A percentile compares a stretch with the other conserved stretches of the same genome.
Evolutionary conservation across 169 alveolate genomes (phyloP).

Genomic region (Eimeria praecox): DNA sequence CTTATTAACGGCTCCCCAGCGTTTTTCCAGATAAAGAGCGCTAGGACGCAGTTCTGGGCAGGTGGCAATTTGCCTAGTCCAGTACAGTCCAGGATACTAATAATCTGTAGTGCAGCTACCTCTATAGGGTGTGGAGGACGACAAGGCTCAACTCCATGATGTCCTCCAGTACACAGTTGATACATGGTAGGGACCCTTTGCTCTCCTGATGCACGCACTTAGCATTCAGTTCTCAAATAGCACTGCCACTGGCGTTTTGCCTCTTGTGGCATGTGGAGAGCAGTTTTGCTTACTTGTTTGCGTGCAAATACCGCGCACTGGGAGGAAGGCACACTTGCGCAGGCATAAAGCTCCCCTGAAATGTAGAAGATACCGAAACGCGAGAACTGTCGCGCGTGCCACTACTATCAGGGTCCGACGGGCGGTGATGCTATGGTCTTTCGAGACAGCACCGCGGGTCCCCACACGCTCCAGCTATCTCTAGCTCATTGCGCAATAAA

Average conservation of each 20-base stretch:
- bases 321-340: neutral
- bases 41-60: neutral
- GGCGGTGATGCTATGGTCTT: neutral
- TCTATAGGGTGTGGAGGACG: neutral
- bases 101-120: neutral
- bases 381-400: slow-evolving; percentile 45
- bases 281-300: neutral
- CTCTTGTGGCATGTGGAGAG: neutral
- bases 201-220: neutral
- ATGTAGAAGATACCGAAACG: neutral
- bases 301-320: neutral
- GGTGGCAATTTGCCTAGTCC: neutral
- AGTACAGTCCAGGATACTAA: neutral
- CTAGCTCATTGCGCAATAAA: neutral
- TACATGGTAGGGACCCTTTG: neutral
- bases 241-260: neutral
- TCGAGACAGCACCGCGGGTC: neutral
- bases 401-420: neutral
- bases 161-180: no score
- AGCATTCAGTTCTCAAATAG: neutral
- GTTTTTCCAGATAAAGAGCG: neutral
- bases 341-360: neutral
- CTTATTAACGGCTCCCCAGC: no score
- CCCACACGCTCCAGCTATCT: neutral
- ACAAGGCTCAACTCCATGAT: neutral